phyloP scores from a whole-genome alignment of 2,329 filamentous ascomycete species.

The Lojkania enalia region DNA sequence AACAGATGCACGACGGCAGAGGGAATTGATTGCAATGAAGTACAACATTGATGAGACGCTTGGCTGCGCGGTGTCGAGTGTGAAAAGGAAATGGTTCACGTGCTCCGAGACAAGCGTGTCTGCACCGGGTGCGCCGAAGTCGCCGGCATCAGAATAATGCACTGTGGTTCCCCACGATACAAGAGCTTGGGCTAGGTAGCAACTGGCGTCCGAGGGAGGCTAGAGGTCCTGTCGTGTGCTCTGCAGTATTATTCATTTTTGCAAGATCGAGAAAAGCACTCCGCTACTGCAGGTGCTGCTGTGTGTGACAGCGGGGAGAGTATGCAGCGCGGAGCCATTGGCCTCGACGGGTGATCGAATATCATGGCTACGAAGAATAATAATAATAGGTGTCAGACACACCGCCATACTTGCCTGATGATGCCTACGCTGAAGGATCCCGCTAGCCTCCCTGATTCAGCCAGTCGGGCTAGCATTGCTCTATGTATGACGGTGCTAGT shows the following conservation, averaged over 20 bases:
- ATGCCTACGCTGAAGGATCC: conserved; percentile 2
- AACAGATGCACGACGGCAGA: not conserved
- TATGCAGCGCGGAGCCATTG: conserved; percentile 10
- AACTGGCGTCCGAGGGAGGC: not conserved
- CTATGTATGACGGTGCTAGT: conserved; percentile 7
- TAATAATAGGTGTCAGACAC: conserved; percentile 22
- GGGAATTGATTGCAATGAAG: conserved; percentile 6
- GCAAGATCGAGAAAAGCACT: conserved; percentile 6
- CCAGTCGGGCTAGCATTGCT: conserved; percentile 13
- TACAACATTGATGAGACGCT: conserved; percentile 25
- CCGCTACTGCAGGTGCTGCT: conserved; percentile 32
- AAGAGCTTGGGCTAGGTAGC: conserved; percentile 3
- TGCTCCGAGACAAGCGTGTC: conserved; percentile 10
- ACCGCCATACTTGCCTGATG: conserved; percentile 19
- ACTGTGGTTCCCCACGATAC: conserved; percentile 8
- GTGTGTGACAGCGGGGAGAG: conserved; percentile 17
- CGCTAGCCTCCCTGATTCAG: conserved; percentile 5
- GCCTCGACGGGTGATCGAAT: conserved; percentile 5
- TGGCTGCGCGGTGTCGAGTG: conserved; percentile 11
- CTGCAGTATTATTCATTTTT: conserved; percentile 13
- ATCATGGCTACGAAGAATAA: conserved; percentile 5
- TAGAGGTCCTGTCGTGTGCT: not conserved
- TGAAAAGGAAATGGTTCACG: conserved; percentile 12
- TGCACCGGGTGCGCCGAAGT: conserved; percentile 13
- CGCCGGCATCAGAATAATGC: conserved; percentile 7